Evolutionary conservation across 2,329 filamentous ascomycete genomes (phyloP).

Genomic region (Sclerotinia nivalis): DNA sequence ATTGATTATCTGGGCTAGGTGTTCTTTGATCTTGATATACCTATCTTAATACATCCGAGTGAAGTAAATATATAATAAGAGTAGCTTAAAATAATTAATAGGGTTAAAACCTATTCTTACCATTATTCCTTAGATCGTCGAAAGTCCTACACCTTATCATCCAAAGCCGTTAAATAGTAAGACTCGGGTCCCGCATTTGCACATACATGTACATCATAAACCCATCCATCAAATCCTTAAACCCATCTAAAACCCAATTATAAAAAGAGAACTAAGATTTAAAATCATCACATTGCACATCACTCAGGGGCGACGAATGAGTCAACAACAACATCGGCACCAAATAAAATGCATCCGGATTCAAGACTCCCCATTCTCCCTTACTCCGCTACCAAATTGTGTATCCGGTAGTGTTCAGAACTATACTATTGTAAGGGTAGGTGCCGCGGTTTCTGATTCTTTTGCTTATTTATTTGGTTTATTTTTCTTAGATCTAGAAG

Average conservation of each 20-base stretch:
- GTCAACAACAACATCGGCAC: not conserved
- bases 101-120: not conserved
- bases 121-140: not conserved
- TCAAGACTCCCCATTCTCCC: not conserved
- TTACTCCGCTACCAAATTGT: conserved; percentile 1
- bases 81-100: not conserved
- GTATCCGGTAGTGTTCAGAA: not conserved
- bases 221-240: no score
- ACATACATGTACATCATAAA: not conserved
- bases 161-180: not conserved
- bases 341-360: not conserved
- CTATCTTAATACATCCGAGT: no score
- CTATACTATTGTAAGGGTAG: not conserved
- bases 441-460: not conserved
- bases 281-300: not conserved
- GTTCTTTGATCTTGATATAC: not conserved
- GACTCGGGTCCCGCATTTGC: not conserved
- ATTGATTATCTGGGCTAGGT: not conserved
- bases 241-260: not conserved
- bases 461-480: no score
- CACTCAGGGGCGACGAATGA: not conserved
- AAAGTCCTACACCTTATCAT: no score
- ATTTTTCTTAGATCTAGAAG: not conserved
- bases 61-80: no score
- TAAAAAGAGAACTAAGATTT: not conserved